Base-by-base conservation (phyloP, 305 asterid genomes). In the Fraxinus ornus region DNA sequence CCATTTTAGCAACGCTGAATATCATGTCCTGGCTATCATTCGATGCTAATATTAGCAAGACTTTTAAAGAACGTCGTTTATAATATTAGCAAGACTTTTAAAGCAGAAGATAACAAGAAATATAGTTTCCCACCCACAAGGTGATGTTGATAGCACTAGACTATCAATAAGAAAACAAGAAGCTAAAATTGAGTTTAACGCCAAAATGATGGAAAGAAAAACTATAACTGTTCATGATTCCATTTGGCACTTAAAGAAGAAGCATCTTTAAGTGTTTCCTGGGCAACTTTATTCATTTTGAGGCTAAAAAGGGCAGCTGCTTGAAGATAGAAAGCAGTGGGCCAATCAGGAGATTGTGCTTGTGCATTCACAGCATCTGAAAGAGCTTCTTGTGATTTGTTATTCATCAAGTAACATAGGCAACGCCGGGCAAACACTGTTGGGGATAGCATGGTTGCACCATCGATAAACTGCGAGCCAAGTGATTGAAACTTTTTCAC, bases 331-430 rank as follows among this genome's bases (percentile, higher is more conserved):
- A 88, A 85, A 10, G 90, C 91, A 49, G 88, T 80, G 10, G 92
- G 89, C 91, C 92, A 88, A 28, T 88, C 86, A 44, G 92, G 87
- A 41, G 88, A 88, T 33, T 84, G 84, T 52, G 80, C 85, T 79
- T 88, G 91, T 10, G 92, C 91, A 77, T 90, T 88, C 92, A 90
- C 86, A 24, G 92, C 92, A 79, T 90, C 92, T 4, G 87, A 89
- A 1, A 90, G 90, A 55, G 91, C 91, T 86, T 90, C 90, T 79
- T 90, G 89, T 80, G 88, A 81, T 47, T 84, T 82, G 68, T 84
- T 62, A 28, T 33, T 84, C 86, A 86, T 86, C 80, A 90, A 82
- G 77, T 88, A 88, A 80, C 91, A 88, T 85, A 90, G 37, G 26
- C 90, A 82, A 12, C 91, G 90, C 77, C 91, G 83, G 8, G 90